phyloP scores from a whole-genome alignment of 768 basidiomycete genomes.

The Ramaria sp. region DNA sequence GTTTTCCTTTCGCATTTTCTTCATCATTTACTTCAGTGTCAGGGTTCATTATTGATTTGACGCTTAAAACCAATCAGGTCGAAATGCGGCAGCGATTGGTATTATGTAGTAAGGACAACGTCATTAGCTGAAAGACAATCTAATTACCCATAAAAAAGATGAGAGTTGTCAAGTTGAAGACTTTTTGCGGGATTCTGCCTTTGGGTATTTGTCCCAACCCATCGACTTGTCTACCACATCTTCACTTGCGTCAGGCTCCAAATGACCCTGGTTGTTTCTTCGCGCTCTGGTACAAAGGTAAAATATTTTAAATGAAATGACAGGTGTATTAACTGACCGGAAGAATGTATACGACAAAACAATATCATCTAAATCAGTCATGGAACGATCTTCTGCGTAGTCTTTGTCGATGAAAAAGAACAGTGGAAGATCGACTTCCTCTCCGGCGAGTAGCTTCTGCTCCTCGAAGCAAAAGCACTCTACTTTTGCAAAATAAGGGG shows the following conservation, averaged over 20 bases:
- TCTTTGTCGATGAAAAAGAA: conserved; percentile 99
- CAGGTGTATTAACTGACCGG: conserved; percentile 41
- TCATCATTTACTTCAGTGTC: neutral
- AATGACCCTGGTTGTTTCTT: conserved; percentile 71
- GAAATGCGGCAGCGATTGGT: too few species aligned
- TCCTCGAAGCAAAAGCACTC: conserved; percentile 99
- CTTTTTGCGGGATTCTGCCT: neutral
- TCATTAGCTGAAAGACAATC: too few species aligned
- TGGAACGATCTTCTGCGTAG: conserved; percentile 83
- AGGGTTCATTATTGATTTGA: neutral
- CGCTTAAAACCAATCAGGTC: too few species aligned
- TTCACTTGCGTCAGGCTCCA: conserved; percentile 84
- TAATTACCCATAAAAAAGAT: too few species aligned
- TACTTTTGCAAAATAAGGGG: conserved; percentile 97
- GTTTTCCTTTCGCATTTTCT: neutral
- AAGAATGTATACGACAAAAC: conserved; percentile 98
- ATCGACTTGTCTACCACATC: conserved; percentile 63
- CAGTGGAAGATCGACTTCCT: conserved; percentile 96
- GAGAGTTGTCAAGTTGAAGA: too few species aligned
- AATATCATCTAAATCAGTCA: conserved; percentile 79
- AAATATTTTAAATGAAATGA: neutral
- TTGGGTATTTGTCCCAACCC: conserved; percentile 9
- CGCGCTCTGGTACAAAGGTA: conserved; percentile 53
- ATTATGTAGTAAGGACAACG: too few species aligned
- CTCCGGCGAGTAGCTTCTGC: conserved; percentile 85